These are phyloP conservation scores for Albifimbria verrucaria DNA, from an alignment of 2,329 filamentous ascomycete genomes.

Conservation along the genomic window DNA sequence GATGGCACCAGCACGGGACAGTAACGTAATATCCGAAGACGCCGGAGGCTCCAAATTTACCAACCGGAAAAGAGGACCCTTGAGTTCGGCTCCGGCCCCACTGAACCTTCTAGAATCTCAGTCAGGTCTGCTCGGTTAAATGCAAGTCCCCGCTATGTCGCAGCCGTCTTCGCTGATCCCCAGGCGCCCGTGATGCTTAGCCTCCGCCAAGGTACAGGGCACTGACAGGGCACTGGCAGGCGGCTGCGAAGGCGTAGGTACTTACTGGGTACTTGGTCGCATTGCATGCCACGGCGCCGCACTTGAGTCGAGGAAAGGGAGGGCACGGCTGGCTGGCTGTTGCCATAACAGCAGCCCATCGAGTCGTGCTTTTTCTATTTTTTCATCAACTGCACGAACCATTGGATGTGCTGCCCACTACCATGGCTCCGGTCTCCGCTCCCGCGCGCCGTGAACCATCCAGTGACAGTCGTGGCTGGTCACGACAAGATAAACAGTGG, in stretches of 20 bases:
- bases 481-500: conserved; percentile 13
- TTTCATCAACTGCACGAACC: background rate
- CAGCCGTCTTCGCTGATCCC: conserved; percentile 1
- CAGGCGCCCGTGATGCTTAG: conserved; percentile 1
- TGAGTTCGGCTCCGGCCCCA: conserved; percentile 22
- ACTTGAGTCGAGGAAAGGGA: background rate
- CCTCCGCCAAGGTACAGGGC: background rate
- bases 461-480: conserved; percentile 6
- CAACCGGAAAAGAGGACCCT: background rate
- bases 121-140: conserved; percentile 22
- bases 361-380: background rate
- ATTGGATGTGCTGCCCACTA: background rate
- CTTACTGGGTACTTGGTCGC: background rate
- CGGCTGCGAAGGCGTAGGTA: background rate
- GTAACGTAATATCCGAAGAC: no score
- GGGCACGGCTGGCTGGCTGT: no score
- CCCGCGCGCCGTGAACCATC: background rate
- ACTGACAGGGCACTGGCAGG: background rate
- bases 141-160: conserved; percentile 31
- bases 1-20: no score
- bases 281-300: background rate
- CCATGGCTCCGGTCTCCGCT: background rate
- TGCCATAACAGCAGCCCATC: background rate
- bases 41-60: background rate
- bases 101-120: conserved; percentile 43